These are phyloP conservation scores for Pyricularia grisea DNA, from an alignment of 2,329 filamentous ascomycete species.

Conservation along the genomic window DNA sequence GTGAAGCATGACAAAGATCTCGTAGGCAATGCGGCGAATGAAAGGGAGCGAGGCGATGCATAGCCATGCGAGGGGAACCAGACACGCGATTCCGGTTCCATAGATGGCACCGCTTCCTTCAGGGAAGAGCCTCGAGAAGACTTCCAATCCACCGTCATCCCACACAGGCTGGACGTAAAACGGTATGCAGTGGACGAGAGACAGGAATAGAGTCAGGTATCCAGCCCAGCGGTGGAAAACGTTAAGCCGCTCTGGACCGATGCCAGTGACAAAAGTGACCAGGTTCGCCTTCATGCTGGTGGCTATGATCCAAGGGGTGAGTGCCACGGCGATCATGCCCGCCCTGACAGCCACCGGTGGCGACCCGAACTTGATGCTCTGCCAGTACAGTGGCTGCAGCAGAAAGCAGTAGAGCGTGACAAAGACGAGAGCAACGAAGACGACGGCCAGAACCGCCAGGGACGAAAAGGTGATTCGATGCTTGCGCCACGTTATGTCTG, in stretches of 20 bases:
- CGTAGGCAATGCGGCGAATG: constrained; percentile 69
- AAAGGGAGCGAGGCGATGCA: constrained; percentile 77
- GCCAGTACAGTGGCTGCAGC: constrained; percentile 81
- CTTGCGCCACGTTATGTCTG: constrained; percentile 59
- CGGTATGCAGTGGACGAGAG: constrained; percentile 75
- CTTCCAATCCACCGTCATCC: constrained; percentile 63
- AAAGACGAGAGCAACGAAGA: constrained; percentile 59
- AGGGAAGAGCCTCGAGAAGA: constrained; percentile 63
- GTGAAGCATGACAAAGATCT: constrained; percentile 75
- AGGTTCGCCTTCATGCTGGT: constrained; percentile 88
- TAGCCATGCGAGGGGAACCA: constrained; percentile 73
- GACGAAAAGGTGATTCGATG: constrained; percentile 73
- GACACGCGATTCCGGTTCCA: constrained; percentile 73
- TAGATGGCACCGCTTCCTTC: constrained; percentile 62
- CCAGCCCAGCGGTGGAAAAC: constrained; percentile 89
- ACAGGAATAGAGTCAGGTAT: constrained; percentile 75
- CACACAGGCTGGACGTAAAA: constrained; percentile 86
- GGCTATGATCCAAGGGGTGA: constrained; percentile 88
- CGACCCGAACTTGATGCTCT: constrained; percentile 77
- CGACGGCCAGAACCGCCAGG: constrained; percentile 59
- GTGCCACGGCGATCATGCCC: constrained; percentile 84
- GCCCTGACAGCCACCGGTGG: constrained; percentile 79
- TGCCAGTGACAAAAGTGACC: constrained; percentile 74
- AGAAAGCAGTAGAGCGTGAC: constrained; percentile 76
- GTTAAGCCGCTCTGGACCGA: constrained; percentile 85